These are phyloP conservation scores for Mycosphaerella sp. DNA, from an alignment of 2,329 filamentous ascomycete genomes.

Conservation along the genomic window DNA sequence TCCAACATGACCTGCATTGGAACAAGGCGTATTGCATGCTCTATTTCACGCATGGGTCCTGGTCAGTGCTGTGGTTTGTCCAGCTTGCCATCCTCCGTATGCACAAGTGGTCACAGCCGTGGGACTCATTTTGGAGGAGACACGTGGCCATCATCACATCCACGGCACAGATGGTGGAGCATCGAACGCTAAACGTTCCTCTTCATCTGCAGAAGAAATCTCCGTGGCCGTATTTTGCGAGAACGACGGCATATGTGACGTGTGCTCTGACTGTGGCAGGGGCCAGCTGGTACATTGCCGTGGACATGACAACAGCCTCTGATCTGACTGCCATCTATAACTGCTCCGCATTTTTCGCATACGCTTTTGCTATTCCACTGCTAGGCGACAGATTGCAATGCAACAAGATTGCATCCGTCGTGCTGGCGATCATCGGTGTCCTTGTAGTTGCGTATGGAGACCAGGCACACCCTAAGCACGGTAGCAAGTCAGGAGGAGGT, in stretches of 20 bases:
- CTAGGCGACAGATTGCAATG: slow-evolving; percentile 75
- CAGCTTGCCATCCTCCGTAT: slow-evolving; percentile 75
- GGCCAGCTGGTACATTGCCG: slow-evolving; percentile 90
- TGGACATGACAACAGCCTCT: slow-evolving; percentile 84
- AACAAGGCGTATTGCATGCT: slow-evolving; percentile 99
- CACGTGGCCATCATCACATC: slow-evolving; percentile 58
- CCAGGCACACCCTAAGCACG: slow-evolving; percentile 45
- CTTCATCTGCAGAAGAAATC: slow-evolving; percentile 41
- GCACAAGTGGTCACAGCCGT: slow-evolving; percentile 71
- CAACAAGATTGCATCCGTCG: slow-evolving; percentile 81
- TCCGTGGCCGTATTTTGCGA: slow-evolving; percentile 67
- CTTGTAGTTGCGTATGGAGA: slow-evolving; percentile 95
- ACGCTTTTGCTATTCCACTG: slow-evolving; percentile 88
- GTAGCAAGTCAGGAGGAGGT: slow-evolving; percentile 50
- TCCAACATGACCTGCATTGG: slow-evolving; percentile 88
- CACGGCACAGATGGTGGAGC: slow-evolving; percentile 79
- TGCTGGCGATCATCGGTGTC: slow-evolving; percentile 81
- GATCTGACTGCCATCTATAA: slow-evolving; percentile 99
- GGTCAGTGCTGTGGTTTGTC: slow-evolving; percentile 79
- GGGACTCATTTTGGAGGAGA: slow-evolving; percentile 76
- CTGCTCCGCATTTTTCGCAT: slow-evolving; percentile 97
- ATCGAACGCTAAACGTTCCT: slow-evolving; percentile 63
- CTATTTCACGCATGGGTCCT: slow-evolving; percentile 91
- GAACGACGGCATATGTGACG: slow-evolving; percentile 75
- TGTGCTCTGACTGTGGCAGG: slow-evolving; percentile 82